Base-by-base conservation (phyloP, 352 stramenopile genomes). In the Pythium brachiatum region DNA sequence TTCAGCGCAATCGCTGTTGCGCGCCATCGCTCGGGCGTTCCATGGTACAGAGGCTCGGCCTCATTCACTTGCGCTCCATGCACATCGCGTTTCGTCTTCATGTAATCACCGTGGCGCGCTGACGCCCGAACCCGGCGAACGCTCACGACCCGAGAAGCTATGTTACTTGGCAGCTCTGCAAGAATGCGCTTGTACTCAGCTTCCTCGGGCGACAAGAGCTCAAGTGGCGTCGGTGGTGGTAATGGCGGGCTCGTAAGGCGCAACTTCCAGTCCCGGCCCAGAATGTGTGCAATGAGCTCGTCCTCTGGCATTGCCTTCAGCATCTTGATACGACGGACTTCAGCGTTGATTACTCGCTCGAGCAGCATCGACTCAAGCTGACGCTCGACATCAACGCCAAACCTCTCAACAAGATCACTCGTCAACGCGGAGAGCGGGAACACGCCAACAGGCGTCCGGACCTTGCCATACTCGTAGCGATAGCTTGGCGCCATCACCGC, bases 1-100 rank as follows among this genome's bases (percentile, higher is more conserved):
- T 65, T 55, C n/a, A 66, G n/a, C 21, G 63, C 63, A 27, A 70
- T 70, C n/a, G 63, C 63, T 15, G 55, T 66, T 2, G 63, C 63
- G 2, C 63, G 46, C 62, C 62, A 69, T 2, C 50, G 62, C 29
- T 69, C 46, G 12, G 62, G 62, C 3, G 62, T 69, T 34, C 62
- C 62, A 48, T 69, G 62, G 31, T 50, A 69, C 26, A 69, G 50
- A 2, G 62, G 56, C 31, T 64, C 34, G 2, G 18, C 43, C 3
- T 52, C 55, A 32, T 64, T 26, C 3, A 41, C 16, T n/a, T 31
- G 23, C 15, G 32, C 53, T 20, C 26, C 25, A 5, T 8, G 9
- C 6, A 38, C 23, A 59, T 21, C 13, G 9, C 2, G 23, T n/a
- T 60, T 53, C 18, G 57, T 27, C 21, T 58, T 16, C 8, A 36